phyloP scores from a whole-genome alignment of 805 yeast genomes.

The Wickerhamiella musiphila region DNA sequence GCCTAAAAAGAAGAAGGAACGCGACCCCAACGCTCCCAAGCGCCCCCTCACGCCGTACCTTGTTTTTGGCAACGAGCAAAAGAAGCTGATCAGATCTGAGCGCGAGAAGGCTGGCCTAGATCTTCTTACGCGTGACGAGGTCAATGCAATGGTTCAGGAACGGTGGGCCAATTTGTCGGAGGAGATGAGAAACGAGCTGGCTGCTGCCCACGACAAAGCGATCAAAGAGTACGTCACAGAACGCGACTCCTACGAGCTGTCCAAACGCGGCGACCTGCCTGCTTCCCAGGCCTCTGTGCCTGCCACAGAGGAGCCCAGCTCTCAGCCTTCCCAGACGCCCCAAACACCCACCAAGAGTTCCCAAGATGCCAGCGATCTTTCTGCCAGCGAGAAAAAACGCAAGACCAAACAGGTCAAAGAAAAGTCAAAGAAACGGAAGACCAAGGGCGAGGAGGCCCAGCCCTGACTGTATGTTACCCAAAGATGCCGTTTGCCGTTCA shows the following conservation, averaged over 20 bases:
- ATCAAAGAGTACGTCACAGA: slow-evolving; percentile 16
- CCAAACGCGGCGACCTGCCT: neutral
- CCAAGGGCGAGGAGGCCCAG: neutral
- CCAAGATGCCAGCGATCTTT: neutral
- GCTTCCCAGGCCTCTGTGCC: neutral
- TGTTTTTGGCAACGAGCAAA: slow-evolving; percentile 53
- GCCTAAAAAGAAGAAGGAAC: slow-evolving; percentile 28
- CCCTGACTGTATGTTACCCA: too few species aligned
- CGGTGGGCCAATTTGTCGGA: slow-evolving; percentile 61
- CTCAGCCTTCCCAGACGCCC: neutral
- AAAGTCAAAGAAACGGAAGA: slow-evolving; percentile 1
- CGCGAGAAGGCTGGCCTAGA: slow-evolving; percentile 42
- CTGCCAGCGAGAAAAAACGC: neutral
- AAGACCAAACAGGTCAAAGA: neutral
- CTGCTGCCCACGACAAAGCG: slow-evolving; percentile 31
- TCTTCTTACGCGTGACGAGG: slow-evolving; percentile 54
- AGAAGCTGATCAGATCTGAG: slow-evolving; percentile 54
- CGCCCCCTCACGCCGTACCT: slow-evolving; percentile 83
- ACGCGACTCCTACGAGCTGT: neutral
- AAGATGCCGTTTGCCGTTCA: too few species aligned
- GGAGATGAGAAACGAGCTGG: slow-evolving; percentile 58
- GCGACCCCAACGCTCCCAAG: slow-evolving; percentile 90
- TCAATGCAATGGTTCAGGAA: slow-evolving; percentile 61
- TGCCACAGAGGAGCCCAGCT: neutral
- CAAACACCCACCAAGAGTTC: neutral